Evolutionary conservation across 495 filamentous ascomycete species (phyloP).

Genomic region (Massariosphaeria phaeospora): DNA sequence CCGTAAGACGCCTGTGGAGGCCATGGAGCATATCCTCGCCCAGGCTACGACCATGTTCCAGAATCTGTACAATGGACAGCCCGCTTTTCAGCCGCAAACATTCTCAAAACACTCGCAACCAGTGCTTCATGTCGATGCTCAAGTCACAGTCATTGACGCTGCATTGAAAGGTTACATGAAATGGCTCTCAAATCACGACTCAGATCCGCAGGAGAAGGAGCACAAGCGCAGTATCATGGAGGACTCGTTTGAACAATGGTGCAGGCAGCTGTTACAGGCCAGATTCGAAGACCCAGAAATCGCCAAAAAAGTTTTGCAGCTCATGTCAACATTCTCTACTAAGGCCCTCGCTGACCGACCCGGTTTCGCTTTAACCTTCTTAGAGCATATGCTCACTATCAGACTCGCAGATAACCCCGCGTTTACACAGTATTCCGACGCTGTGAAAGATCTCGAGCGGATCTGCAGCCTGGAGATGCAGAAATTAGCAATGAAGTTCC

Average conservation of each 20-base stretch:
- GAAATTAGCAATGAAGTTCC: conserved; percentile 80
- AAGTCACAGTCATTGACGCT: conserved; percentile 86
- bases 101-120: conserved; percentile 78
- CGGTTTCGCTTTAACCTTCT: conserved; percentile 74
- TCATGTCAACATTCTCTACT: conserved; percentile 79
- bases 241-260: conserved; percentile 73
- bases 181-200: conserved; percentile 59
- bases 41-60: conserved; percentile 68
- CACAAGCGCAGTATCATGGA: conserved; percentile 59
- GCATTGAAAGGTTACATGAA: conserved; percentile 82
- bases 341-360: conserved; percentile 72
- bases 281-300: conserved; percentile 87
- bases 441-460: conserved; percentile 80
- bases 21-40: conserved; percentile 75
- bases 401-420: conserved; percentile 63
- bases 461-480: conserved; percentile 82
- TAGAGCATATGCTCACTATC: conserved; percentile 85
- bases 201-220: conserved; percentile 56
- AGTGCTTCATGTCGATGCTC: conserved; percentile 76
- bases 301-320: conserved; percentile 73
- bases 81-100: conserved; percentile 60
- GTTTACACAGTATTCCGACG: conserved; percentile 72
- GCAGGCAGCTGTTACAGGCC: conserved; percentile 63
- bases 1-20: conserved; percentile 71
- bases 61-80: conserved; percentile 66